Percentiles rank a stretch among this genome's conserved stretches.
Conservation (phyloP, 371 early-diverging fungal species). For the Mucor piriformis region DNA sequence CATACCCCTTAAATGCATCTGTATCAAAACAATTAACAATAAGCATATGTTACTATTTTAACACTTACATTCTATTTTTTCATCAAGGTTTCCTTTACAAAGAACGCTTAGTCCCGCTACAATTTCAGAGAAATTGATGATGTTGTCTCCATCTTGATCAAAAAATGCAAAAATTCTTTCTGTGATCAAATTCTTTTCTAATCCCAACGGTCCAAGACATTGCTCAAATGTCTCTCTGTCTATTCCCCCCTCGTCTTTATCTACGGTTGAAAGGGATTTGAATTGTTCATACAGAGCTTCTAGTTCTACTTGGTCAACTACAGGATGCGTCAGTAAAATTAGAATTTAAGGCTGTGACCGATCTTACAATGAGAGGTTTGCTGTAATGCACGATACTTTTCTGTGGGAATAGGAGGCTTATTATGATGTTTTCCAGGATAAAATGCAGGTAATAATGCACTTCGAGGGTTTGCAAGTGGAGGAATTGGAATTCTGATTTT, state of each 20-base stretch:
- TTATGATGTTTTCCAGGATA: conserved; percentile 68
- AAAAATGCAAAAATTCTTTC: conserved; percentile 89
- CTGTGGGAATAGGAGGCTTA: conserved; percentile 35
- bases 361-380: conserved; percentile 72
- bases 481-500: conserved; percentile 94
- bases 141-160: conserved; percentile 79
- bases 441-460: conserved; percentile 76
- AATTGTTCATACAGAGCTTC: conserved; percentile 87
- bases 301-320: conserved; percentile 84
- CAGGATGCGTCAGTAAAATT: neutral
- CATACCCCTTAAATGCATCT: conserved; percentile 92
- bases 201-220: conserved; percentile 87
- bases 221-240: conserved; percentile 78
- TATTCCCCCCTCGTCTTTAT: conserved; percentile 69
- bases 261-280: conserved; percentile 75
- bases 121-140: conserved; percentile 83
- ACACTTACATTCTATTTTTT: conserved; percentile 78
- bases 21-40: conserved; percentile 6
- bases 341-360: too few relatives aligned
- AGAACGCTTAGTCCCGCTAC: conserved; percentile 82
- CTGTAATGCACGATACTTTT: conserved; percentile 54
- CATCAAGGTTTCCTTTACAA: conserved; percentile 87
- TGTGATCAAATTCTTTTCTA: conserved; percentile 84
- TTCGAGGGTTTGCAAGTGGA: conserved; percentile 88
- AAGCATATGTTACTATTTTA: neutral